These are phyloP conservation scores for Xylariaceae sp. DNA, from an alignment of 2,329 filamentous ascomycete species.

Conservation along the genomic window DNA sequence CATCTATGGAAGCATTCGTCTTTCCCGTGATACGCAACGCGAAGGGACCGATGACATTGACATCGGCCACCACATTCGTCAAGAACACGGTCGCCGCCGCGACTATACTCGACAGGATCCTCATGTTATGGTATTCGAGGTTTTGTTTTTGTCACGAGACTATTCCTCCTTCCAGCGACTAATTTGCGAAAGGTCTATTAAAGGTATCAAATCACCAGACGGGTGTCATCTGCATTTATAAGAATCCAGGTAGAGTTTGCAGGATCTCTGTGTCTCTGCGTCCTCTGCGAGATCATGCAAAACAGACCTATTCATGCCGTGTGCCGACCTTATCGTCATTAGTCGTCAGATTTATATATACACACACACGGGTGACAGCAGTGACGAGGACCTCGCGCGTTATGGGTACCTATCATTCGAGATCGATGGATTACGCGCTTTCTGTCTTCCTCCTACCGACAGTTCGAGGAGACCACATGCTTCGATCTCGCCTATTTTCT, in stretches of 20 bases:
- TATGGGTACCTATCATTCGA: too few relatives aligned
- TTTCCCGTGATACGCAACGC: constrained; percentile 15
- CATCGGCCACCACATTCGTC: not conserved
- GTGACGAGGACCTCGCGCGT: too few relatives aligned
- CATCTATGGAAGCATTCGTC: constrained; percentile 7
- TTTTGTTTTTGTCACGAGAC: not conserved
- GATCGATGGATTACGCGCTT: too few relatives aligned
- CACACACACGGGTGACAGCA: too few relatives aligned
- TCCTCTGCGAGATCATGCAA: not conserved
- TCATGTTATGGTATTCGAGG: not conserved
- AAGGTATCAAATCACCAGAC: too few relatives aligned
- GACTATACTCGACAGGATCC: not conserved
- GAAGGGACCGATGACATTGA: constrained; percentile 14
- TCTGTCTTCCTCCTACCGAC: too few relatives aligned
- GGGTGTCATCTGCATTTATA: not conserved
- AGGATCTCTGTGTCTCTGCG: not conserved
- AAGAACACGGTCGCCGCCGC: not conserved
- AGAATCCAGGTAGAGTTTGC: not conserved
- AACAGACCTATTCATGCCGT: not conserved
- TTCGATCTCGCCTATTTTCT: too few relatives aligned
- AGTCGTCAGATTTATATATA: too few relatives aligned
- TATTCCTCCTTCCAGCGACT: too few relatives aligned
- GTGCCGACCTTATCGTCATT: not conserved
- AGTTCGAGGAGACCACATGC: too few relatives aligned
- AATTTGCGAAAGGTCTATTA: too few relatives aligned